Base-by-base conservation (phyloP, 176 grass and related monocot species). In the Juncus effusus region DNA sequence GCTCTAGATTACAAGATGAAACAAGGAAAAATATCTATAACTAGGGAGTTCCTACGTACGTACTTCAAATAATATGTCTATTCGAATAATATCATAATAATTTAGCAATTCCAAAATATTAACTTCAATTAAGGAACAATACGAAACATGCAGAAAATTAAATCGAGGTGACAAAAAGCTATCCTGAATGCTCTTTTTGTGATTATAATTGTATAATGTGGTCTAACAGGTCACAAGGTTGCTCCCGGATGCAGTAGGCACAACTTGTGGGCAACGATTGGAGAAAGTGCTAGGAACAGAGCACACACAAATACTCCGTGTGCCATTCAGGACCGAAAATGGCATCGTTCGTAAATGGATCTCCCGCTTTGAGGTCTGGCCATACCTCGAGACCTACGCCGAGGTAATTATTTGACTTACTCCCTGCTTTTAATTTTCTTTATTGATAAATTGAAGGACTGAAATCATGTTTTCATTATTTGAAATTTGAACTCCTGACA, bases 351-450 rank as follows among this genome's bases (percentile, higher is more conserved):
- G 94, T 72, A 99, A 99, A 72, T 99, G 94, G 94, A 99, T 99
- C 80, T 99, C 94, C 0, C 94, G 94, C 61, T 99, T 99, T 55
- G 94, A 99, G 86, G 94, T 99, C 62, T 99, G 94, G 94, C 94
- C 94, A 0, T 99, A 99, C 78, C 83, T 99, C 36, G 94, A 99
- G 64, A 99, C 82, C 12, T 99, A 90, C 72, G 83, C 94, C 12
- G 94, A 99, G 82, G 94, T 93, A 87, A 54, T 68, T 38, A 42
- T 73, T 60, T 79, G 56, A 58, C 51, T 45, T 44, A 2, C 36
- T 41, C 6, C 13, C 47, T 68, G 11, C 16, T 12, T 42, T 35
- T 37, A 73, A 15, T 41, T 71, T 42, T 14, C 9, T 59, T 3
- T 52, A 13, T 52, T 14, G 51, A 50, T 59, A 11, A 11, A 3